Base-by-base conservation (phyloP, 805 yeast species). In the Metschnikowia kunwiensis region DNA sequence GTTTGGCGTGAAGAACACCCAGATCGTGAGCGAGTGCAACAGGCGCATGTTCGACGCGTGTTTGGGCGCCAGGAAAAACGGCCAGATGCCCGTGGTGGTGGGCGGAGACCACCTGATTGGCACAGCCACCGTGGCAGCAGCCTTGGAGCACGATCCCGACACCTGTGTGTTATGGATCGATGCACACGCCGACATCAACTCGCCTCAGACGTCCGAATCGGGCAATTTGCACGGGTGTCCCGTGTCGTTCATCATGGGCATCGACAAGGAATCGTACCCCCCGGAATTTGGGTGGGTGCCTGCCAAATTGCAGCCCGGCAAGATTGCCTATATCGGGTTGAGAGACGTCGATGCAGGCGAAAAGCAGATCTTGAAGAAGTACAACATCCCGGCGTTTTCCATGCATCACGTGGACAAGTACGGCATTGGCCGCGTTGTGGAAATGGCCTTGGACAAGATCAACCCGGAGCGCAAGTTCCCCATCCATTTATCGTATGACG, bases 31-130 rank as follows among this genome's bases (percentile, higher is more conserved):
- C 42, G 78, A 77, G 30, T 81, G 93, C 38, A 76, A 85, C 47
- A 58, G 78, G 54, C 61, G 61, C 42, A 77, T 93, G 39, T 80
- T 77, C 58, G 65, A 79, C 26, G 62, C 85, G 2, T 86, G 83
- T 32, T 60, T 63, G 36, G 53, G 61, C 6, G 75, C 80, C 2
- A 72, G 82, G 22, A 29, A 45, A n/a, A 46, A 56, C 12, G 65
- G 68, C 14, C 56, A 68, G 20, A 70, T 93, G 40, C 93, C 96
- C 6, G 64, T 91, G 36, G 87, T 96, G 2, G 60, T 91, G 35
- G 98, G 98, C 34, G 98, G 98, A 36, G 98, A 91, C 63, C 98
- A 91, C 60, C 87, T 96, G 7, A 83, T 91, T 47, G 97, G 95
- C 34, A 87, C 91, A 53, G 95, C 95, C 32, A 88, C 97, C 7